These are phyloP conservation scores for Lactarius sp. DNA, from an alignment of 768 basidiomycete genomes.

Conservation along the genomic window DNA sequence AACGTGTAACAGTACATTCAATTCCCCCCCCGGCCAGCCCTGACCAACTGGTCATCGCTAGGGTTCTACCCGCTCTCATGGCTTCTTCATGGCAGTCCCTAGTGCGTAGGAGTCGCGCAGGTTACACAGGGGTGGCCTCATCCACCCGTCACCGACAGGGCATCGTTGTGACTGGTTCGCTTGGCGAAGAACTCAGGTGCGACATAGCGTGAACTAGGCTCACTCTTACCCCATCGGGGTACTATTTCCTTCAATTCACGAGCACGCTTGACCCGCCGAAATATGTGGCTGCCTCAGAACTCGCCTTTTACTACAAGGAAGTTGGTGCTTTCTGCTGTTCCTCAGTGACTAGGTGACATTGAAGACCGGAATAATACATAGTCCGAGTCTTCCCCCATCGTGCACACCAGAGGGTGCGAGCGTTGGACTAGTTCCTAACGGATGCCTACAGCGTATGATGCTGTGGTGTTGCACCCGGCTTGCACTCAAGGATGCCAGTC, in stretches of 20 bases:
- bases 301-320: neutral
- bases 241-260: neutral
- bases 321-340: neutral
- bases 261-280: neutral
- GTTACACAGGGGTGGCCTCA: too few relatives aligned
- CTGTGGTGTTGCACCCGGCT: slow-evolving; percentile 49
- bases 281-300: neutral
- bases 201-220: too few relatives aligned
- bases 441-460: neutral
- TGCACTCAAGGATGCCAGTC: slow-evolving; percentile 46
- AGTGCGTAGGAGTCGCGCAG: too few relatives aligned
- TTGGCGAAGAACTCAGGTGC: too few relatives aligned
- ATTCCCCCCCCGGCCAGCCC: too few relatives aligned
- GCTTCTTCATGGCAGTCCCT: too few relatives aligned
- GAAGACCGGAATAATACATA: neutral
- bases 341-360: neutral
- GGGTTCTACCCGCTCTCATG: too few relatives aligned
- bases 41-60: too few relatives aligned
- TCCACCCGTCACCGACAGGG: too few relatives aligned
- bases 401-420: neutral
- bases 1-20: too few relatives aligned
- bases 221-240: neutral
- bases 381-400: too few relatives aligned
- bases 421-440: neutral
- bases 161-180: too few relatives aligned